phyloP scores from a whole-genome alignment of 768 basidiomycete species.

The Leucosporidium yakuticum region DNA sequence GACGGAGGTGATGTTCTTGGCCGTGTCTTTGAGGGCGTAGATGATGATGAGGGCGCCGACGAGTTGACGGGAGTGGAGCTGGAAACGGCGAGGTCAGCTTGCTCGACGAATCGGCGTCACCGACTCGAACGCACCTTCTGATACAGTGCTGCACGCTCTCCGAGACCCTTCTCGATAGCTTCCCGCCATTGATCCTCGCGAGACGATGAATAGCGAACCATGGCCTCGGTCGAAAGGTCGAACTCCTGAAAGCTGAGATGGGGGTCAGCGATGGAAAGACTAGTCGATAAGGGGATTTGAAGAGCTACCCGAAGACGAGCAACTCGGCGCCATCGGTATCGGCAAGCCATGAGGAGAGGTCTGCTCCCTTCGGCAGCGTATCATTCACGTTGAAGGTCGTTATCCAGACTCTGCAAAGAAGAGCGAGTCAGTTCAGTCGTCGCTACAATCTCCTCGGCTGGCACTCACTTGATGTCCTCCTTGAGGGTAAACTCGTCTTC shows the following conservation, averaged over 20 bases:
- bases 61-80: slow-evolving; percentile 71
- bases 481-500: slow-evolving; percentile 14
- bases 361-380: slow-evolving; percentile 55
- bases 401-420: slow-evolving; percentile 55
- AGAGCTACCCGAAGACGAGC: slow-evolving; percentile 24
- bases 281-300: not conserved
- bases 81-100: not conserved
- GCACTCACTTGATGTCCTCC: slow-evolving; percentile 19
- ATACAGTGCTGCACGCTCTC: slow-evolving; percentile 58
- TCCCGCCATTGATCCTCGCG: slow-evolving; percentile 64
- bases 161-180: slow-evolving; percentile 64
- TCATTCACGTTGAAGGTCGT: slow-evolving; percentile 86
- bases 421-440: not conserved
- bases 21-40: slow-evolving; percentile 56
- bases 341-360: slow-evolving; percentile 62
- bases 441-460: too few relatives aligned
- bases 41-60: slow-evolving; percentile 75
- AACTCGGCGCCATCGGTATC: slow-evolving; percentile 29
- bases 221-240: slow-evolving; percentile 30
- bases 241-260: slow-evolving; percentile 30
- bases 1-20: slow-evolving; percentile 54
- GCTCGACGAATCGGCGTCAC: not conserved
- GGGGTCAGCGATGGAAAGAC: too few relatives aligned
- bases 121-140: slow-evolving; percentile 53
- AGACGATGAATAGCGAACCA: slow-evolving; percentile 56